Base-by-base conservation (phyloP, 257 asterid genomes). In the Solanum piurae region DNA sequence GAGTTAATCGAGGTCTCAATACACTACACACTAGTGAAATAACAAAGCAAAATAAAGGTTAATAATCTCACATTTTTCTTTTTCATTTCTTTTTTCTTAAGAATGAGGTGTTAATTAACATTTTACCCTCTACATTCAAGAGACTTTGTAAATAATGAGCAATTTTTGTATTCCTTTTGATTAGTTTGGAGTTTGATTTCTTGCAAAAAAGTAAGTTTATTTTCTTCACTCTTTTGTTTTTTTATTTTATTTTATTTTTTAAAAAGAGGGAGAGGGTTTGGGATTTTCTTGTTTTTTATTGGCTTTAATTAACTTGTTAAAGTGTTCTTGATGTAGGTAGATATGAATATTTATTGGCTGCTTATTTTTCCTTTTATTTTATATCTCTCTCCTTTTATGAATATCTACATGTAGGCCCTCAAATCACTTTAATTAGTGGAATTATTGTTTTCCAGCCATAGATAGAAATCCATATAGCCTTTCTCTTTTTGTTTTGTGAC, bases 301-400 rank as follows among this genome's bases (percentile, higher is more conserved):
- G 13, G 85, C 37, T 79, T 80, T 80, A 44, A 27, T 79, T 16
- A 27, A 46, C 40, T 16, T 27, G 44, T 80, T 80, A 18, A 40
- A 80, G 18, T 8, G 27, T 8, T n/a, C 25, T 83, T 11, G 2
- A 5, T 72, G 72, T 64, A 66, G 87, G 86, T 69, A 83, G 84
- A 49, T 49, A 52, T 88, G 85, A 11, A 38, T 44, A 27, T 18
- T 89, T 13, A 82, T 66, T 89, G 38, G 83, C 86, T 87, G 9
- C 44, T 82, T 66, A 21, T 44, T 68, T 71, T 68, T 85, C 62
- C 2, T 66, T 4, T 12, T 9, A 3, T 23, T 16, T 52, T 14
- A 6, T 66, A 66, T 9, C 36, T 40, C 40, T 76, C 34, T 76
- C 5, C 36, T 76, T 40, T 29, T 76, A 49, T 40, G 36, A n/a